Percentiles rank a stretch among this genome's conserved stretches.
Evolutionary conservation across 78 protist species (phyloP).

Genomic region (Tieghemostelium lacteum): DNA sequence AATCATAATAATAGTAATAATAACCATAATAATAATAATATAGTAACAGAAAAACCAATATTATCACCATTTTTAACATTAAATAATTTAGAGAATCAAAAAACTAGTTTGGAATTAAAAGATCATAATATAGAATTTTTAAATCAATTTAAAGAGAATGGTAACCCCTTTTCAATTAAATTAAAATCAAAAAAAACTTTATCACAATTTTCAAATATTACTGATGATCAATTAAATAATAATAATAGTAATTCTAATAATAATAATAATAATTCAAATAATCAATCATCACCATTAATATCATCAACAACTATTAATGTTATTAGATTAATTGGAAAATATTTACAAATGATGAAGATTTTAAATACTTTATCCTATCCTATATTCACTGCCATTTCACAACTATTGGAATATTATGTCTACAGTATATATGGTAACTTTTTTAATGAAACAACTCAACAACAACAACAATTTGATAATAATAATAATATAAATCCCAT

Average conservation of each 20-base stretch:
- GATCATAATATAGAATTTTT: constrained; percentile 19
- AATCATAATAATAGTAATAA: not conserved
- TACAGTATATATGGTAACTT: constrained; percentile 60
- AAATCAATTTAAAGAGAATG: constrained; percentile 37
- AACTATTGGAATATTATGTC: constrained; percentile 74
- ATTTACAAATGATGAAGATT: constrained; percentile 83
- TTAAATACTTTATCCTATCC: constrained; percentile 50
- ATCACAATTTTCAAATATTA: constrained; percentile 44
- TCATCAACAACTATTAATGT: constrained; percentile 77
- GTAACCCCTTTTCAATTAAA: constrained; percentile 58
- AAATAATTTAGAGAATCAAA: not conserved
- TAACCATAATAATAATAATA: too few relatives aligned
- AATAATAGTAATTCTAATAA: not conserved
- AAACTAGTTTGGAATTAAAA: constrained; percentile 1
- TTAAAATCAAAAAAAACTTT: constrained; percentile 25
- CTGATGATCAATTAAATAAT: not conserved
- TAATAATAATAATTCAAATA: not conserved
- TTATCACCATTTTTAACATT: constrained; percentile 28
- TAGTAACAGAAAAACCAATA: not conserved
- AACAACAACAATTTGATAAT: constrained; percentile 12
- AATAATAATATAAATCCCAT: constrained; percentile 39
- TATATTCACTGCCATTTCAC: constrained; percentile 76
- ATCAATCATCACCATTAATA: constrained; percentile 30
- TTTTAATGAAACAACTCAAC: constrained; percentile 21
- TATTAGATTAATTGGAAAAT: constrained; percentile 68